Base-by-base conservation (phyloP, 441 rosid species). In the Lepidium campestre region DNA sequence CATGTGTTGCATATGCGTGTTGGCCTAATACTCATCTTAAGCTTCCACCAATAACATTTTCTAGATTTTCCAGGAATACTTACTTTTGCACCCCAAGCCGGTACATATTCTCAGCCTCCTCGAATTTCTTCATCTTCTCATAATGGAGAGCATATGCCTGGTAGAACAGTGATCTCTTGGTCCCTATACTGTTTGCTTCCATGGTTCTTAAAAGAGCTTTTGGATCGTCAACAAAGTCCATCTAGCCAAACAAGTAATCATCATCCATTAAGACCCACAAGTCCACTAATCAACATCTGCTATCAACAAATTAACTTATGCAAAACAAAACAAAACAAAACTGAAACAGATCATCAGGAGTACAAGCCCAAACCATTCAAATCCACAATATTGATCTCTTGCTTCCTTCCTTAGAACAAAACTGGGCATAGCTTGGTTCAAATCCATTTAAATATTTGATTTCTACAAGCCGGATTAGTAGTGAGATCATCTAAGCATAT, bases 141-240 rank as follows among this genome's bases (percentile, higher is more conserved):
- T 87, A 83, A 74, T 83, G 83, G 44, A 93, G 93, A 59, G 96
- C 93, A 79, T 93, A 83, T 1, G 99, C 99, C 70, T 87, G 96
- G 78, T 89, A 93, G 82, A 86, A 93, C 67, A 86, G 75, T 41
- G 99, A 78, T 44, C 75, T 65, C 73, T 84, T 85, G 20, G 68
- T 76, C 58, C 99, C 99, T 40, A 93, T 85, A 14, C 62, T 57
- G 54, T 87, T 89, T 75, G 67, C 68, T 79, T 91, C 97, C 99
- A 93, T 93, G 23, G 78, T 78, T 65, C 79, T 85, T 76, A 93
- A 68, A 41, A 93, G 70, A 19, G 79, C 61, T 75, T 68, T 87
- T 34, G 97, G 99, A 55, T 93, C 96, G 41, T 83, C 93, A 65
- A 93, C 88, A 71, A 80, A 89, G 76, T 93, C 97, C 99, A 93